phyloP scores from a whole-genome alignment of 139 green algal species.

The Chara braunii region DNA sequence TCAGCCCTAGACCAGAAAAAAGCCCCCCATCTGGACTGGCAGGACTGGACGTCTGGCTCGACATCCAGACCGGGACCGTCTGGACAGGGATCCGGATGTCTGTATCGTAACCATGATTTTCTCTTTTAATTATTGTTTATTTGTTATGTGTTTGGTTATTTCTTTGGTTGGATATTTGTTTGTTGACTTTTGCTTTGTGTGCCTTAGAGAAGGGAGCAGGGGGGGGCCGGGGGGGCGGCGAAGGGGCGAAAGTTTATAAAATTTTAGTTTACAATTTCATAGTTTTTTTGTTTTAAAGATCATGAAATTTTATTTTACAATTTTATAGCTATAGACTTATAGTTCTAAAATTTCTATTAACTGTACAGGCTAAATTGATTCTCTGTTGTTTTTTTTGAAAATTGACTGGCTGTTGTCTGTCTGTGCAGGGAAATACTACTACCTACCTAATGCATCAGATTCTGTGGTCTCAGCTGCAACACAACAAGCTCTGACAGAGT shows the following conservation, averaged over 20 bases:
- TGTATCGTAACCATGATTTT: too few species aligned
- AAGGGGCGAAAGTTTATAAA: too few species aligned
- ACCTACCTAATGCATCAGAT: slow-evolving; percentile 89
- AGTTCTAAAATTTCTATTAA: neutral
- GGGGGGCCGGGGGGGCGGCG: too few species aligned
- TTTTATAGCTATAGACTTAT: neutral
- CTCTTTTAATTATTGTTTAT: too few species aligned
- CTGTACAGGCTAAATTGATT: neutral
- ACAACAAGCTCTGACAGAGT: slow-evolving; percentile 66
- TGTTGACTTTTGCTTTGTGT: too few species aligned
- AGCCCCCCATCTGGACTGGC: neutral
- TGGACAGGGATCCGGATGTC: too few species aligned
- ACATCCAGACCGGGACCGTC: neutral
- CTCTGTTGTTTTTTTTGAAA: neutral
- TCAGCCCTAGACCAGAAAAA: neutral
- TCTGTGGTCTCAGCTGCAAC: slow-evolving; percentile 78
- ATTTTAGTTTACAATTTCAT: neutral
- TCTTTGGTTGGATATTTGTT: too few species aligned
- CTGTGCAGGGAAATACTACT: slow-evolving; percentile 73
- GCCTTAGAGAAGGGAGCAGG: too few species aligned
- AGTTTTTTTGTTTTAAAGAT: too few species aligned
- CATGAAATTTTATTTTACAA: too few species aligned
- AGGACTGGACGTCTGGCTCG: neutral
- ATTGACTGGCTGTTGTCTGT: slow-evolving; percentile 16
- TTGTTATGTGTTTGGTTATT: too few species aligned